Percentiles rank a stretch among this genome's conserved stretches.
phyloP scores from a whole-genome alignment of 495 filamentous ascomycete species.

The Xylaria cubensis region DNA sequence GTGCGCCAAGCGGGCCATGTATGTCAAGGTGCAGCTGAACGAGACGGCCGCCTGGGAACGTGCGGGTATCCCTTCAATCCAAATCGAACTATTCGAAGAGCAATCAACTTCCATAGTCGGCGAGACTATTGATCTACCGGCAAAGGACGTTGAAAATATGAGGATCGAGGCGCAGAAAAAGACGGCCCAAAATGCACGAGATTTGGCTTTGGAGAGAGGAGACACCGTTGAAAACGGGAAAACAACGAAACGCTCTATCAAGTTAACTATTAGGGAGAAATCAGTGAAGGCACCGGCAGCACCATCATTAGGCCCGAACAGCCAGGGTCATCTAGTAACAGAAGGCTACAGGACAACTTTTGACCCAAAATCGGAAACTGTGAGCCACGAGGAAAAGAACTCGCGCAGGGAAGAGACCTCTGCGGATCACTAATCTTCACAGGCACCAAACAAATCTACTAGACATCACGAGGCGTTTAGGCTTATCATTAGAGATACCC shows the following conservation, averaged over 20 bases:
- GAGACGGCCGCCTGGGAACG: slow-evolving; percentile 81
- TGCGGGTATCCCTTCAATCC: slow-evolving; percentile 50
- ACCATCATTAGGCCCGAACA: slow-evolving; percentile 44
- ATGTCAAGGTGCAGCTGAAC: slow-evolving; percentile 83
- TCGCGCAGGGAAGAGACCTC: not conserved
- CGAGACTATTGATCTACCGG: slow-evolving; percentile 24
- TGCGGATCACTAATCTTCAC: not conserved
- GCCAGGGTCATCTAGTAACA: slow-evolving; percentile 48
- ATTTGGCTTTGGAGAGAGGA: slow-evolving; percentile 63
- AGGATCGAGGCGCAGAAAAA: slow-evolving; percentile 48
- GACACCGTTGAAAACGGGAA: slow-evolving; percentile 36
- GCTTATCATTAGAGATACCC: slow-evolving; percentile 27
- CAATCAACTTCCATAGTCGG: slow-evolving; percentile 31
- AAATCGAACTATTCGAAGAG: slow-evolving; percentile 64
- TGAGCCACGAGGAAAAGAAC: not conserved
- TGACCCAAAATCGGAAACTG: slow-evolving; percentile 27
- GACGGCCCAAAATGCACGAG: slow-evolving; percentile 42
- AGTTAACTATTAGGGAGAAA: slow-evolving; percentile 59
- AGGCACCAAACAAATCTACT: not conserved
- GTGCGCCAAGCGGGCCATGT: slow-evolving; percentile 80
- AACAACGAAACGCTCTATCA: slow-evolving; percentile 35
- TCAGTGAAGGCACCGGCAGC: slow-evolving; percentile 35
- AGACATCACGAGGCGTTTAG: slow-evolving; percentile 32
- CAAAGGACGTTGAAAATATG: slow-evolving; percentile 47
- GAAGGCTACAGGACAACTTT: slow-evolving; percentile 57